phyloP scores from a whole-genome alignment of 345 rosid species.

The Ricinus communis region DNA sequence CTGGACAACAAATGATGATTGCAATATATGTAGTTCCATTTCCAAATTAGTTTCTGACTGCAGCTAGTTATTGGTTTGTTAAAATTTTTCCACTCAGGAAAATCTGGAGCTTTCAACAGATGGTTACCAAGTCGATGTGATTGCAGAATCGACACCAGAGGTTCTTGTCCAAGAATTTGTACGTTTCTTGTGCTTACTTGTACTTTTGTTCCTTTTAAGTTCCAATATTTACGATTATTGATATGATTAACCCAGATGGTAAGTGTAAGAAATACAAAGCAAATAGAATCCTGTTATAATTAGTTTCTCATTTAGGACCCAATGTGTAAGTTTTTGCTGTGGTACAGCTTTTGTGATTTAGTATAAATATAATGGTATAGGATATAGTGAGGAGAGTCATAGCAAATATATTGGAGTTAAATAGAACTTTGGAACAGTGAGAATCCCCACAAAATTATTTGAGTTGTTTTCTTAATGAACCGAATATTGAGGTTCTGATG shows the following conservation, averaged over 20 bases:
- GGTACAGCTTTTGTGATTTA: background rate
- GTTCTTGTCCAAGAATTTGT: conserved; percentile 83
- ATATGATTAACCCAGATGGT: background rate
- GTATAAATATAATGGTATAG: background rate
- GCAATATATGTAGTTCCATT: background rate
- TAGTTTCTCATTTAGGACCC: background rate
- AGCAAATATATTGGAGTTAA: background rate
- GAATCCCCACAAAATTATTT: background rate
- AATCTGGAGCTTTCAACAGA: conserved; percentile 61
- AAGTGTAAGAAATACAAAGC: background rate
- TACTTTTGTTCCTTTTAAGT: background rate
- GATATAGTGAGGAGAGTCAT: too few relatives aligned
- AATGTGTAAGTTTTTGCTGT: background rate
- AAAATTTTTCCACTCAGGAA: conserved; percentile 39
- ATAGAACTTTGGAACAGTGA: background rate
- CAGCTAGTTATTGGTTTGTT: conserved; percentile 5
- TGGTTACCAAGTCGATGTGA: conserved; percentile 79
- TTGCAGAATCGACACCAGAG: conserved; percentile 90
- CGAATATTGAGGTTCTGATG: too few relatives aligned
- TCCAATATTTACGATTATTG: background rate
- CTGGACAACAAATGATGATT: background rate
- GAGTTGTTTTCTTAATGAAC: background rate
- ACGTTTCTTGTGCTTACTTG: conserved; percentile 37
- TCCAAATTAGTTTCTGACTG: background rate
- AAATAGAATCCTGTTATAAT: background rate